Percentiles rank a stretch among this genome's conserved stretches.
Evolutionary conservation across 169 alveolate species (phyloP).

Genomic region (Theileria annulata): DNA sequence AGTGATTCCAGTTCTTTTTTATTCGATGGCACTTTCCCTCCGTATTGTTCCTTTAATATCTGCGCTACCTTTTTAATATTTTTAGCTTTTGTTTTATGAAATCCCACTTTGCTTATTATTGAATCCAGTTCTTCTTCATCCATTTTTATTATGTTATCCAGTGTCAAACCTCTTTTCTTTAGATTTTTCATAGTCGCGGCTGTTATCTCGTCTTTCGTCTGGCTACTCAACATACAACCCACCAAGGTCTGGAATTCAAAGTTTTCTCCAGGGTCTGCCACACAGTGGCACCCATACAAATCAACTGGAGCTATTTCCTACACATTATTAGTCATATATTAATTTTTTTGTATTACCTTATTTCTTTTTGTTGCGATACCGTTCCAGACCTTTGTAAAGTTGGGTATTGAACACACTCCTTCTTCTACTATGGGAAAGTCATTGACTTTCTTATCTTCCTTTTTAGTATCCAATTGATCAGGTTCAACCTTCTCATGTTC

Average conservation of each 20-base stretch:
- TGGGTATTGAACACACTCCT: conserved; percentile 42
- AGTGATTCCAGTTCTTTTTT: conserved; percentile 83
- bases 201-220: conserved; percentile 84
- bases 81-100: conserved; percentile 90
- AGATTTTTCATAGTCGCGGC: conserved; percentile 80
- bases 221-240: conserved; percentile 84
- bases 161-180: conserved; percentile 74
- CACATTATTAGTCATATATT: not conserved
- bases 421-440: conserved; percentile 47
- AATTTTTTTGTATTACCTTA: conserved; percentile 2
- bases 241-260: conserved; percentile 80
- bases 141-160: conserved; percentile 68
- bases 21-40: conserved; percentile 88
- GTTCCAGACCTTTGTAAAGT: conserved; percentile 67
- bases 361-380: conserved; percentile 64
- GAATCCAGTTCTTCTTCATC: conserved; percentile 81
- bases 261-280: conserved; percentile 67
- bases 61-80: conserved; percentile 85
- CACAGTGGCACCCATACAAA: conserved; percentile 74
- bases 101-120: conserved; percentile 88
- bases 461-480: conserved; percentile 20
- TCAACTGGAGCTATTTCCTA: conserved; percentile 78
- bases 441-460: conserved; percentile 30
- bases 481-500: conserved; percentile 11
- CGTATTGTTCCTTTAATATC: conserved; percentile 79